Percentiles rank a stretch among this genome's conserved stretches.
Evolutionary conservation across 768 basidiomycete species (phyloP).

Genomic region (Calocybe cyanea): DNA sequence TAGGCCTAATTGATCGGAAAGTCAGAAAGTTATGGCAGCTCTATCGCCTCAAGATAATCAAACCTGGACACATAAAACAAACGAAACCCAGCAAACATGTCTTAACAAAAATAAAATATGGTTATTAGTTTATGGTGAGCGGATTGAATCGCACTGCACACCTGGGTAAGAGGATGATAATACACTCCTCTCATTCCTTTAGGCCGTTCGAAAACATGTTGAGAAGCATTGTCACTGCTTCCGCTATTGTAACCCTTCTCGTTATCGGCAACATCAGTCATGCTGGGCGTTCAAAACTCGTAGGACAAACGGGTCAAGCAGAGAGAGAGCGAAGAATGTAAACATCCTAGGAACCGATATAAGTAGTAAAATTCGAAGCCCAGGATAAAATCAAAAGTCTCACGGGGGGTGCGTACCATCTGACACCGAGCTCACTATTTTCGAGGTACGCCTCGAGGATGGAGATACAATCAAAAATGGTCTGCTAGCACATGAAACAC

Average conservation of each 20-base stretch:
- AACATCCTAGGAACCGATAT: conserved; percentile 11
- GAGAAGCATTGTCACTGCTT: conserved; percentile 14
- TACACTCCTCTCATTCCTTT: conserved; percentile 19
- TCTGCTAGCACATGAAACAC: not conserved
- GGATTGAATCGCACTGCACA: not conserved
- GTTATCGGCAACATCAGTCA: conserved; percentile 17
- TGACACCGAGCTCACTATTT: conserved; percentile 12
- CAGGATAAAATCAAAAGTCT: conserved; percentile 15
- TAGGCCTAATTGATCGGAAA: conserved; percentile 45
- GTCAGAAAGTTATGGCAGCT: not conserved
- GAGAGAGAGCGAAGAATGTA: conserved; percentile 8
- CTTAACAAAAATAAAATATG: too few relatives aligned
- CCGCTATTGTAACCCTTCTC: conserved; percentile 17
- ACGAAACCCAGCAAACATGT: conserved; percentile 65
- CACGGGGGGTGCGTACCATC: conserved; percentile 13
- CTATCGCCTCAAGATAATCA: conserved; percentile 8
- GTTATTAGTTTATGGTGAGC: not conserved
- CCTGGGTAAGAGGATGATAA: conserved; percentile 22
- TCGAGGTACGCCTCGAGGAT: conserved; percentile 3
- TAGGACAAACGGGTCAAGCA: conserved; percentile 4
- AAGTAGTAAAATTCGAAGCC: conserved; percentile 16
- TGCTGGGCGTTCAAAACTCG: conserved; percentile 8
- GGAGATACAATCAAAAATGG: conserved; percentile 9
- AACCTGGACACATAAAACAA: conserved; percentile 60
- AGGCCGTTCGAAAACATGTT: conserved; percentile 18